A percentile compares a stretch with the other conserved stretches of the same genome.
These are phyloP conservation scores for Fraxinus greggii DNA, from an alignment of 305 asterid species.

Conservation along the genomic window DNA sequence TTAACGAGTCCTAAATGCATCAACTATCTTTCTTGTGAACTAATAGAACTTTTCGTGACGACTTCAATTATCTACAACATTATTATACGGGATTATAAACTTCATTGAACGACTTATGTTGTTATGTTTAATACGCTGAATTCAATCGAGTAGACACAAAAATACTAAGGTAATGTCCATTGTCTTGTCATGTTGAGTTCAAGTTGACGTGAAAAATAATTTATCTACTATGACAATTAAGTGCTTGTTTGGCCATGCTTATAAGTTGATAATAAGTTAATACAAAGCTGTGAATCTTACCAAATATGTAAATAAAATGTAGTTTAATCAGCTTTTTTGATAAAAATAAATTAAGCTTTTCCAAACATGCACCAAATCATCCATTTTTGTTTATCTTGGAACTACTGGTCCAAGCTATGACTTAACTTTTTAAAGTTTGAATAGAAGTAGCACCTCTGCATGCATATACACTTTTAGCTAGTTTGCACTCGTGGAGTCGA, in stretches of 20 bases:
- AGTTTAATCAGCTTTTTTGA: too few relatives aligned
- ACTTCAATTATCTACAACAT: neutral
- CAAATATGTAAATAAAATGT: too few relatives aligned
- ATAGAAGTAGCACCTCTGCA: neutral
- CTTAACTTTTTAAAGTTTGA: neutral
- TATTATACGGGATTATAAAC: neutral
- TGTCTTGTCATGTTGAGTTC: neutral
- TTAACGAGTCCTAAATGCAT: neutral
- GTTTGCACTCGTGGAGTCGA: neutral
- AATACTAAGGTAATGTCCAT: neutral
- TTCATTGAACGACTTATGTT: neutral
- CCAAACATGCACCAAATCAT: neutral
- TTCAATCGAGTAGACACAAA: neutral
- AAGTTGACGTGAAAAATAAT: neutral
- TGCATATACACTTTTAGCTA: neutral
- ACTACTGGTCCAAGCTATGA: slow-evolving; percentile 19
- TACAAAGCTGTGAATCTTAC: neutral
- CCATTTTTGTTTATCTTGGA: neutral
- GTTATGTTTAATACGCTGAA: neutral
- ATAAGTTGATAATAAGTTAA: neutral
- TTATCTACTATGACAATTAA: neutral
- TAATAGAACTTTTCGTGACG: neutral
- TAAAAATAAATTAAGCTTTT: too few relatives aligned
- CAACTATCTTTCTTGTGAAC: neutral
- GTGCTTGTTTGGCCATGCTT: too few relatives aligned